These are phyloP conservation scores for Calamus simplicifolius DNA, from an alignment of 176 grass and related monocot genomes.

Conservation along the genomic window DNA sequence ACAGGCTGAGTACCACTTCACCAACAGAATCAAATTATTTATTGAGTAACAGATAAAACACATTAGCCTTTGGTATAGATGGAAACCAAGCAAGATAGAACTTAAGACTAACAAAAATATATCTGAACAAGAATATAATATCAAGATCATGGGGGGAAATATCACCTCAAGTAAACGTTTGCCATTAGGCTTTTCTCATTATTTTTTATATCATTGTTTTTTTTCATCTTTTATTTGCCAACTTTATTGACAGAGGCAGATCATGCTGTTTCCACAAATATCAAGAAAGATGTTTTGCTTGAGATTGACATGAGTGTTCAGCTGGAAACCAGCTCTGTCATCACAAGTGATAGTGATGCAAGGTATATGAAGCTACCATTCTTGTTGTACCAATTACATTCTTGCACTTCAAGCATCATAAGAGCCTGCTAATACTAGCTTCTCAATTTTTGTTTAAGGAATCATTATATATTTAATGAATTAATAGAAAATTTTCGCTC, in stretches of 20 bases:
- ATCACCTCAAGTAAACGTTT: too few species aligned
- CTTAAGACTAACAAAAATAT: background rate
- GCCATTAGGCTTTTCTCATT: too few species aligned
- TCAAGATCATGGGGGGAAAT: too few species aligned
- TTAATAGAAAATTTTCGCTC: background rate
- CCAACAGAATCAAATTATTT: constrained; percentile 2
- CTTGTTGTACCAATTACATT: background rate
- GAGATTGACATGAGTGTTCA: too few species aligned
- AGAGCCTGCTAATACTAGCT: background rate
- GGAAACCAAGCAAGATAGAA: background rate
- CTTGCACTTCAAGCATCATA: background rate
- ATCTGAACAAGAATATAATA: too few species aligned
- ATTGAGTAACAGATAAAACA: background rate
- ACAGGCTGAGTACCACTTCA: background rate
- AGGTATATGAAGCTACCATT: too few species aligned
- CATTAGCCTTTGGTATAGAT: background rate
- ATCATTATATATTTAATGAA: background rate
- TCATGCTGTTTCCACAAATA: too few species aligned
- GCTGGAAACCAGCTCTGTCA: background rate
- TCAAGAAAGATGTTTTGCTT: too few species aligned
- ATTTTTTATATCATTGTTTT: too few species aligned
- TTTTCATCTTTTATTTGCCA: too few species aligned
- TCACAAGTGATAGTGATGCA: background rate
- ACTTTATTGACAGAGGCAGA: too few species aligned
- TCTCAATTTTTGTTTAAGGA: background rate